phyloP scores from a whole-genome alignment of 345 rosid species.

The Angophora floribunda region DNA sequence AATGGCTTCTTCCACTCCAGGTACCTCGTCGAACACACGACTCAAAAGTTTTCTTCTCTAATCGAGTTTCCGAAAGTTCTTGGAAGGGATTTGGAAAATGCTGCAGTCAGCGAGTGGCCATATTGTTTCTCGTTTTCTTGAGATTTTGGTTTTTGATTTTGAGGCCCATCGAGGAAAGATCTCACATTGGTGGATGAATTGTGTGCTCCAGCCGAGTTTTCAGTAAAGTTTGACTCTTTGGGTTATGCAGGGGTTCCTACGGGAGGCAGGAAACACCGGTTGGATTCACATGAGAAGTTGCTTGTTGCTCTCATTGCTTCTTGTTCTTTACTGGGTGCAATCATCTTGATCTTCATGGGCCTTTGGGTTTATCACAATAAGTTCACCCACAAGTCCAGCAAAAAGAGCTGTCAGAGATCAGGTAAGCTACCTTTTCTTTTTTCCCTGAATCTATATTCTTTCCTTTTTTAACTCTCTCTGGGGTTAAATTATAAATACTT shows the following conservation, averaged over 20 bases:
- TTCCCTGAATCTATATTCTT: neutral
- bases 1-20: neutral
- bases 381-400: slow-evolving; percentile 1
- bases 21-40: neutral
- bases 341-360: slow-evolving; percentile 28
- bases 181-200: neutral
- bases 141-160: neutral
- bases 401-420: slow-evolving; percentile 17
- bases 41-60: neutral
- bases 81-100: neutral
- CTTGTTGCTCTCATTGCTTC: slow-evolving; percentile 39
- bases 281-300: slow-evolving; percentile 34
- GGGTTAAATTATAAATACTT: neutral
- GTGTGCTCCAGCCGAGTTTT: neutral
- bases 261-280: slow-evolving; percentile 27
- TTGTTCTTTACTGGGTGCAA: slow-evolving; percentile 34
- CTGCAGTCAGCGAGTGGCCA: neutral
- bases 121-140: neutral
- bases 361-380: slow-evolving; percentile 40
- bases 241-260: slow-evolving; percentile 22
- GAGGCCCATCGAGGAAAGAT: neutral
- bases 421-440: slow-evolving; percentile 21
- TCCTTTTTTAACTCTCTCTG: neutral
- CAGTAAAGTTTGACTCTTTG: neutral
- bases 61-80: neutral